phyloP scores from a whole-genome alignment of 1,284 basidiomycete genomes.

The Sanghuangporus baumii region DNA sequence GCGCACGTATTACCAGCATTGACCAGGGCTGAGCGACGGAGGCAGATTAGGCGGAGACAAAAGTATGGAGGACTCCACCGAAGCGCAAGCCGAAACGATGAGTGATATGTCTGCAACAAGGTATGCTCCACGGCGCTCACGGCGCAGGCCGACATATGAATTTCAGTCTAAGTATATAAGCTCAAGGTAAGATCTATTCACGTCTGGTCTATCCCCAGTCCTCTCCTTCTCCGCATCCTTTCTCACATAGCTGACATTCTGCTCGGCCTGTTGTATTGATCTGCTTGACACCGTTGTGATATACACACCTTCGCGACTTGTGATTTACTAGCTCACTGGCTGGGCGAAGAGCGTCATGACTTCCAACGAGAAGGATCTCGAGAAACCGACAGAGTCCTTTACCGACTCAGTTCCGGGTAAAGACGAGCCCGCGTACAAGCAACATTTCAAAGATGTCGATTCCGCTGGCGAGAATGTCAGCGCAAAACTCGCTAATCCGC shows the following conservation, averaged over 20 bases:
- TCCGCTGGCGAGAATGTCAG: constrained; percentile 28
- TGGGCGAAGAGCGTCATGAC: background rate
- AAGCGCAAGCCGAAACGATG: constrained; percentile 18
- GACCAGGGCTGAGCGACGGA: background rate
- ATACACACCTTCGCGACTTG: background rate
- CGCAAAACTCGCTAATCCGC: constrained; percentile 53
- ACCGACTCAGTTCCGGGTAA: background rate
- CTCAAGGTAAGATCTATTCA: background rate
- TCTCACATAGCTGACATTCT: background rate
- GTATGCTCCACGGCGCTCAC: constrained; percentile 18
- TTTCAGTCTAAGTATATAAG: constrained; percentile 22
- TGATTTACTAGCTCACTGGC: background rate
- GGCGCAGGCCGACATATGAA: constrained; percentile 20
- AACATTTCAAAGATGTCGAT: background rate
- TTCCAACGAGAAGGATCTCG: background rate
- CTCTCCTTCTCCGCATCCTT: background rate
- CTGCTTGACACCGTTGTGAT: background rate
- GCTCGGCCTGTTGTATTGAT: background rate
- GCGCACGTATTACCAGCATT: background rate
- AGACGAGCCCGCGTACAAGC: background rate
- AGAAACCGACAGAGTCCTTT: constrained; percentile 10
- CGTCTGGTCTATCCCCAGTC: background rate
- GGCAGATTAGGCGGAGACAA: background rate
- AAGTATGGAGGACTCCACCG: background rate
- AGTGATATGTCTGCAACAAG: background rate